phyloP scores from a whole-genome alignment of 2,329 filamentous ascomycete species.

The Thelonectria blattea region DNA sequence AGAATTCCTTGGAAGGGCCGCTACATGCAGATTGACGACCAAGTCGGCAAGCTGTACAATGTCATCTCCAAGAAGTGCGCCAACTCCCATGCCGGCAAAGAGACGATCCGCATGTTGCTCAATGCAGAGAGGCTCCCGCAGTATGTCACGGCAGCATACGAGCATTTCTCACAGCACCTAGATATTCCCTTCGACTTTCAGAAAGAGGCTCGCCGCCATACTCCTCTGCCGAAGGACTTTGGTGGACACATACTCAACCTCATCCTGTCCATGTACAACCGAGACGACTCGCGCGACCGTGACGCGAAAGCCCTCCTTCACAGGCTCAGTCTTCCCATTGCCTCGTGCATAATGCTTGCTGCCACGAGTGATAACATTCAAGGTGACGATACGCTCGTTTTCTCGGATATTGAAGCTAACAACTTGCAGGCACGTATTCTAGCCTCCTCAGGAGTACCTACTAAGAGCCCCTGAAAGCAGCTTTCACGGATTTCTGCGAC shows the following conservation, averaged over 20 bases:
- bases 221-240: slow-evolving; percentile 7
- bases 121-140: slow-evolving; percentile 9
- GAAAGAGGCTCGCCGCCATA: slow-evolving; percentile 4
- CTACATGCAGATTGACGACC: slow-evolving; percentile 17
- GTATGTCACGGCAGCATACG: slow-evolving; percentile 10
- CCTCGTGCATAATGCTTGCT: slow-evolving; percentile 5
- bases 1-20: slow-evolving; percentile 13
- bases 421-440: background rate
- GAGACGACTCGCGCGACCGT: background rate
- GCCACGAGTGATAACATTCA: slow-evolving; percentile 4
- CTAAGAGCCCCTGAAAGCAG: background rate
- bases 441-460: background rate
- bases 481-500: slow-evolving; percentile 12
- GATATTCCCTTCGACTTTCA: slow-evolving; percentile 11
- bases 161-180: slow-evolving; percentile 6
- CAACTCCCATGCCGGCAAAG: slow-evolving; percentile 4
- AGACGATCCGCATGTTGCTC: slow-evolving; percentile 13
- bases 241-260: slow-evolving; percentile 14
- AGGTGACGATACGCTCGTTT: background rate
- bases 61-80: slow-evolving; percentile 10
- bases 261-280: slow-evolving; percentile 12
- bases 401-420: background rate
- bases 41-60: slow-evolving; percentile 9
- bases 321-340: background rate
- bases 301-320: background rate